Evolutionary conservation across 2,329 filamentous ascomycete species (phyloP), one percentile per base, ranked within the genome.

Genomic region (Fusarium armeniacum): DNA sequence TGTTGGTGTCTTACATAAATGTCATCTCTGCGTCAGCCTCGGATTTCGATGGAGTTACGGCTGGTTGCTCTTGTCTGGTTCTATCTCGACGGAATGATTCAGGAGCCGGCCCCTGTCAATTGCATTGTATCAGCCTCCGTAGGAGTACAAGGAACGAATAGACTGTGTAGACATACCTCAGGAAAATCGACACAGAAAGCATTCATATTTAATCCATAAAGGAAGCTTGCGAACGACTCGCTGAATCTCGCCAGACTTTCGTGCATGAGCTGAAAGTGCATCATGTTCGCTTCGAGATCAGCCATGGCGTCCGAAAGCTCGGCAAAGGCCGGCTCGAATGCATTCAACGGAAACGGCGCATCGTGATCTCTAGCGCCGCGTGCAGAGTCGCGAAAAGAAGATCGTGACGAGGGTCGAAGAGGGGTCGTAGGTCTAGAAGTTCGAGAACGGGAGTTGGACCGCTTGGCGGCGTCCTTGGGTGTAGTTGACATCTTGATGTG

Each of bases 161-260:
- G 15, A 49, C 8, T 32, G 30, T 52, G 57, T 54, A 49, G 24
- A 58, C 78, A 53, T 81, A 94, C 94, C 88, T 99, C 96, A 0
- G 94, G 93, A 71, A 98, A 99, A 79, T 99, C 96, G 33, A 98
- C 94, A 79, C 95, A 98, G 78, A 98, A 99, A 2, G 96, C 96
- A 80, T 98, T 98, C 94, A 99, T 98, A 77, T 98, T 98, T 78
- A 99, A 80, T 3, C 96, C 96, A 75, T 98, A 99, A 46, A 99
- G 82, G 76, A 99, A 98, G 73, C 91, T 93, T 2, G 94, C 94
- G 80, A 99, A 99, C 76, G 92, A 97, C 84, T 99, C 96, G 80
- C 91, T 95, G 81, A 99, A 99, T 28, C 96, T 89, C 26, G 93
- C 89, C 72, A 99, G 81, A 76, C 93, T 97, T 83, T 98, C 95